phyloP scores from a whole-genome alignment of 225 moss, liverwort and hornwort genomes.

The Polytrichum commune region DNA sequence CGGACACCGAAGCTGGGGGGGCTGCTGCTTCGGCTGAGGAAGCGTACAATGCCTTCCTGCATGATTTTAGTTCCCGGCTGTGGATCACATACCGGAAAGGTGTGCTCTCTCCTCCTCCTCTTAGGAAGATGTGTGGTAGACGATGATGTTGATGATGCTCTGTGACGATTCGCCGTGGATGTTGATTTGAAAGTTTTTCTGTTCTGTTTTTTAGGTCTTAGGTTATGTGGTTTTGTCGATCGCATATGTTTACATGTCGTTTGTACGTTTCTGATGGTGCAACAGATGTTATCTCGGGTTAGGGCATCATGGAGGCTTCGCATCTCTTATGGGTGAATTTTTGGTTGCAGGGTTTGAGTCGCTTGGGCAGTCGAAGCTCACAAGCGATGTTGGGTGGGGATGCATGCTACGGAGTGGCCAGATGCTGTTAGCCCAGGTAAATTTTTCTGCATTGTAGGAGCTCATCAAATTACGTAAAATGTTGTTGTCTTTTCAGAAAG shows the following conservation, averaged over 20 bases:
- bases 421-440: conserved; percentile 99
- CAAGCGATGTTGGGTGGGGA: conserved; percentile 97
- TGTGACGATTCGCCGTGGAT: not conserved
- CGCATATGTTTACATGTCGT: no score
- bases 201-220: not conserved
- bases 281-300: no score
- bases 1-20: conserved; percentile 62
- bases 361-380: conserved; percentile 72
- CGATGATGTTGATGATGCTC: no score
- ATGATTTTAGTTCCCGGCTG: conserved; percentile 83
- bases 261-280: no score
- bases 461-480: no score
- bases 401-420: conserved; percentile 99
- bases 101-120: conserved; percentile 6
- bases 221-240: no score
- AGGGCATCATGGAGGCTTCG: not conserved
- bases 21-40: conserved; percentile 46
- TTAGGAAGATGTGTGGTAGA: no score
- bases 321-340: conserved; percentile 2
- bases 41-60: conserved; percentile 46
- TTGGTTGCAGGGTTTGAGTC: conserved; percentile 76
- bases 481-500: no score
- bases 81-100: conserved; percentile 97
- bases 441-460: not conserved
- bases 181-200: not conserved